Evolutionary conservation across 495 filamentous ascomycete genomes (phyloP), one percentile per base, ranked within the genome.

Genomic region (Xylaria cubensis): DNA sequence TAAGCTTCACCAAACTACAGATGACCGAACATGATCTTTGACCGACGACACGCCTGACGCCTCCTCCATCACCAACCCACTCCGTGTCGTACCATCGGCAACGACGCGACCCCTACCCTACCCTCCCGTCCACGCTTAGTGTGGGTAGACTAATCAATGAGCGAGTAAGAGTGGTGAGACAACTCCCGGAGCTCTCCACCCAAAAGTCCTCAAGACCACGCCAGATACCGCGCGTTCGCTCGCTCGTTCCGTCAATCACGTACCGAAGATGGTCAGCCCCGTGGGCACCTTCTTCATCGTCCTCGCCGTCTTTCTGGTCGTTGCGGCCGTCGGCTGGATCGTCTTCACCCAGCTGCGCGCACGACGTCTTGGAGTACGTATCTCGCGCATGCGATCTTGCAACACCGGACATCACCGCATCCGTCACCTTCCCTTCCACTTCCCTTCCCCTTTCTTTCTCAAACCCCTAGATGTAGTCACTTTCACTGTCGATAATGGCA

Each of bases 341-440:
- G 75, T 86, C 71, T 90, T 86, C 74, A 85, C 87, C 1, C 89
- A 90, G 72, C 74, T 89, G 53, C 88, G 88, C 72, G 91, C 91
- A 50, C 82, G 87, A 59, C 85, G 87, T 15, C 81, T 91, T 46
- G 91, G 91, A 56, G 85, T 87, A 80, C 76, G 85, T 83, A 53
- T 79, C 36, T 68, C 71, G 32, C 81, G 83, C 24, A 32, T 61
- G 32, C 32, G 32, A 41, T 71, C 69, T 74, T 64, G 64, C 78
- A 17, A 21, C n/a, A 10, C 42, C 69, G 74, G 70, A 50, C 71
- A 68, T 74, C 48, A 68, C 69, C 74, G 73, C 61, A 71, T 42
- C 63, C 67, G 41, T 41, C 34, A 10, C 46, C 21, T 55, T 44
- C n/a, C 21, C 7, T 69, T 71, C 72, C 19, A 6, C n/a, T 26